Base-by-base conservation (phyloP, 768 basidiomycete species). In the button mushroom (Agaricus bisporus) region DNA sequence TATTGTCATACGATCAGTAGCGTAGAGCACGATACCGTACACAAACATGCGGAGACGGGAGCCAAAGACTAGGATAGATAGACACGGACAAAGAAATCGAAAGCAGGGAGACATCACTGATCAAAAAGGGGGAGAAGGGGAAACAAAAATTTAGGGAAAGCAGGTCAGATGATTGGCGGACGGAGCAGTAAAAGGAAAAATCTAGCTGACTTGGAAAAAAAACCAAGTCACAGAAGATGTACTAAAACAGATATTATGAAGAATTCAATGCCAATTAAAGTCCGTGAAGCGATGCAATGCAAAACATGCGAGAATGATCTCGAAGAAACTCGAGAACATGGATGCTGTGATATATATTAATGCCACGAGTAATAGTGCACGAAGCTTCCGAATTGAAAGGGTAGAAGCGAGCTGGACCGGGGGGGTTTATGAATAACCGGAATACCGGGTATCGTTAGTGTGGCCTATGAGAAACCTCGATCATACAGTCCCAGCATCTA, bases 401-500 rank as follows among this genome's bases (percentile, higher is more conserved):
- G 25, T 5, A 28, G 25, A 14, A 29, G n/a, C 14, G 8, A 9
- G 11, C 17, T 37, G 41, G 25, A 15, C 20, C 39, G 43, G 15
- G 28, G 3, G 28, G 32, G 9, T 41, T 51, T 41, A 18, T 32
- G 25, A n/a, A 17, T 41, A 51, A 42, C 49, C 36, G 42, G 44
- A 53, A 39, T 15, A 51, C 42, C 17, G 26, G 26, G 35, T 22
- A 42, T 22, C 28, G 43, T 51, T 41, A 41, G 20, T 35, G 18
- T n/a, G 43, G 66, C 45, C 61, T 60, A 36, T 66, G 64, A 22
- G 72, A 70, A 3, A 82, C 68, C 51, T 74, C 70, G 43, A 75
- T 57, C 44, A 83, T 68, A 43, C 82, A 49, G 53, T 80, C 75
- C 78, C 79, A 82, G 51, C 78, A 78, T 26, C 68, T 69, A 56